Evolutionary conservation across 140 eudicot species (phyloP).

Genomic region (Oenanthe javanica): DNA sequence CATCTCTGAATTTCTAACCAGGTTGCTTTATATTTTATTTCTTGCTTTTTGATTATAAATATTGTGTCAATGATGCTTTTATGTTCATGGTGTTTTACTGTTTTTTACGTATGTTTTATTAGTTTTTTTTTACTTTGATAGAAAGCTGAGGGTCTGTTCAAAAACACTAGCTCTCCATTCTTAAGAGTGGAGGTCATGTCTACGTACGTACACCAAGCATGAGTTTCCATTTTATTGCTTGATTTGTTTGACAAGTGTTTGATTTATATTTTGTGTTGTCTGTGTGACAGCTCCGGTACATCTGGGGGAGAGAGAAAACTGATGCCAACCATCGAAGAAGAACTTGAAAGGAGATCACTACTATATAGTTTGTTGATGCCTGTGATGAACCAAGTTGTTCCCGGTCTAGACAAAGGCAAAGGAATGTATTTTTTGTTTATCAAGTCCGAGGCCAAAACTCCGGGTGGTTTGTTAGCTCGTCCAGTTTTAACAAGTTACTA

Average conservation of each 20-base stretch:
- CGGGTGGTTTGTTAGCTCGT: conserved; percentile 47
- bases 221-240: background rate
- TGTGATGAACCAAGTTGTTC: conserved; percentile 53
- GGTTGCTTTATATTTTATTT: conserved; percentile 16
- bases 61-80: too few species aligned
- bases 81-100: too few species aligned
- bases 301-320: conserved; percentile 59
- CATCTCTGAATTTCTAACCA: conserved; percentile 60
- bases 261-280: background rate
- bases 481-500: conserved; percentile 62
- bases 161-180: background rate
- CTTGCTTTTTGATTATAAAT: too few species aligned
- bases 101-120: background rate
- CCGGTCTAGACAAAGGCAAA: conserved; percentile 45
- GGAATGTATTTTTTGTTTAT: conserved; percentile 57
- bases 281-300: conserved; percentile 42
- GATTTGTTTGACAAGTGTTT: background rate
- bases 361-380: conserved; percentile 53
- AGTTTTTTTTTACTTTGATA: background rate
- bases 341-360: conserved; percentile 37
- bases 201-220: too few species aligned
- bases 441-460: conserved; percentile 56
- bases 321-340: conserved; percentile 56
- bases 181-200: background rate
- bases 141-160: too few species aligned